Base-by-base conservation (phyloP, 208 protist genomes). In the Acanthamoeba healyi region DNA sequence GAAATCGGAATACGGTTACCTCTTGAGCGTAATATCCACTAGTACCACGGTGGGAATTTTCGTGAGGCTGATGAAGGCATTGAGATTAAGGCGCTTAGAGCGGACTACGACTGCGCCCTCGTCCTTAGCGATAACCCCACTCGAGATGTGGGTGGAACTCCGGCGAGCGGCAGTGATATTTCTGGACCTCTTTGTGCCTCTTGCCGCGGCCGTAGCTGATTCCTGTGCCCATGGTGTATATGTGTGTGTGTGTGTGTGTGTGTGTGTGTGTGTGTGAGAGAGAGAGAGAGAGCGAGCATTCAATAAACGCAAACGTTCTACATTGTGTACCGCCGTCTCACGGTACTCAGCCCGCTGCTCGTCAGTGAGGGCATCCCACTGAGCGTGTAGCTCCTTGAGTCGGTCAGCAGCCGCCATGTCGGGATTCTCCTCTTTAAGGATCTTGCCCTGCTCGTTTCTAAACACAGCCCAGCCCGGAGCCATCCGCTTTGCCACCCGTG, bases 91-190 rank as follows among this genome's bases (percentile, higher is more conserved):
- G 7, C 77, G 77, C 46, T 86, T 86, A 36, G 34, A 44, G 44
- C 77, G 77, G 29, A 86, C 26, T 44, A 86, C 77, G 44, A 86
- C 42, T 26, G 19, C 17, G 29, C 77, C 77, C 34, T 86, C 77
- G 12, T 58, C 77, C 10, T 86, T 38, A 4, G 12, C 26, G 77
- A 86, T 51, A 14, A 24, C 26, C 29, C 77, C 77, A 44, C 77
- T 86, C 4, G 42, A 19, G 10, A 86, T 5, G n/a, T 58, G 77
- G n/a, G 38, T 61, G 12, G 67, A 44, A 10, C 3, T 22, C 3
- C 34, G 19, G 36, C 10, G 67, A 29, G 38, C 12, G 42, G 38
- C 42, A 7, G 42, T 10, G 22, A 54, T 54, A 54, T 10, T 54
- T 19, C 22, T 61, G 54, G 54, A 7, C 19, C n/a, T 82, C 40